Evolutionary conservation across 345 rosid genomes (phyloP).

Genomic region (Eucalyptus globulus): DNA sequence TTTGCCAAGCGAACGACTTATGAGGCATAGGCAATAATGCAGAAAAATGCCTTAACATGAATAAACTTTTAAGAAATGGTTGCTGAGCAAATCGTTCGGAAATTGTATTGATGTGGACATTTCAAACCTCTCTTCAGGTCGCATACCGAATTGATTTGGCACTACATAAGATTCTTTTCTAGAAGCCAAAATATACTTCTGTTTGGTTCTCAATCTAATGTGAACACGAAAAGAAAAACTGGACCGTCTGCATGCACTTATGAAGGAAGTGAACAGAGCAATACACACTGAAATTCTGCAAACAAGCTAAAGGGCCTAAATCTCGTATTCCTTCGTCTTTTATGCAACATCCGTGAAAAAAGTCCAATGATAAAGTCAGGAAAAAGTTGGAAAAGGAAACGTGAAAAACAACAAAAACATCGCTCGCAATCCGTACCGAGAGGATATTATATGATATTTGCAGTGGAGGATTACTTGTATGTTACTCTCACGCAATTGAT

Average conservation of each 20-base stretch:
- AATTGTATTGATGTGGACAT: not conserved
- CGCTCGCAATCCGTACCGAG: not conserved
- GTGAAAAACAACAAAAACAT: not conserved
- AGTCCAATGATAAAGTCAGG: not conserved
- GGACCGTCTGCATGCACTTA: not conserved
- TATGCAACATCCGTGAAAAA: not conserved
- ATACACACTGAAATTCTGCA: not conserved
- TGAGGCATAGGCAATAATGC: not conserved
- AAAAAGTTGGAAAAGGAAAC: not conserved
- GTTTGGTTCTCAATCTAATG: not conserved
- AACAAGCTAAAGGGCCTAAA: not conserved
- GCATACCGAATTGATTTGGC: not conserved
- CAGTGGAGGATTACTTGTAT: not conserved
- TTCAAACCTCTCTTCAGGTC: not conserved
- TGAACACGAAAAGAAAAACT: not conserved
- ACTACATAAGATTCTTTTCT: not conserved
- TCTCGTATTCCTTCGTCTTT: not conserved
- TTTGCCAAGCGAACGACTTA: not conserved
- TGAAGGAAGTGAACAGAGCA: not conserved
- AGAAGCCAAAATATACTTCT: not conserved
- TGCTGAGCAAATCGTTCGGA: not conserved
- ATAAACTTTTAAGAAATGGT: not conserved
- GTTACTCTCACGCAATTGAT: not conserved
- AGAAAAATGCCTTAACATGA: not conserved
- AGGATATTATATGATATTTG: not conserved